phyloP scores from a whole-genome alignment of 805 yeast genomes.

The Lipomyces spencermartinsiae region DNA sequence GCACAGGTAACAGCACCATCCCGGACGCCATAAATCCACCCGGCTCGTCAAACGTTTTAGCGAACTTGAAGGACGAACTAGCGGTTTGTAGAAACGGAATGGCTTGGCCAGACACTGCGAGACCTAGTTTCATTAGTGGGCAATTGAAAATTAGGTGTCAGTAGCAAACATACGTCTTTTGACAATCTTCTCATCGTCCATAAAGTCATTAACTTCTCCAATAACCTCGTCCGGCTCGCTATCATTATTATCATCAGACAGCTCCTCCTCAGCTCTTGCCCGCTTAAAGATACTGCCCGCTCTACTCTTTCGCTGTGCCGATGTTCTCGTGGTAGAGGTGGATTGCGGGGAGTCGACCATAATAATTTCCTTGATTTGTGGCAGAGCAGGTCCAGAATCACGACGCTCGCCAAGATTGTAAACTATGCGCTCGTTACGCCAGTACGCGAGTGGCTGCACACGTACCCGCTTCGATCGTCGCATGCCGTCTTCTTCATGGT shows the following conservation, averaged over 20 bases:
- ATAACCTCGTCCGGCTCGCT: constrained; percentile 30
- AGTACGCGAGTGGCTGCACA: constrained; percentile 75
- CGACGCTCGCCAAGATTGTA: constrained; percentile 51
- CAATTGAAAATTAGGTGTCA: background rate
- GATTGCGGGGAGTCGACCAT: constrained; percentile 39
- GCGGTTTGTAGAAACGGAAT: constrained; percentile 22
- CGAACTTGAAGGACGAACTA: constrained; percentile 27
- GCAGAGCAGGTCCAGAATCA: constrained; percentile 36
- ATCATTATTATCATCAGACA: constrained; percentile 19
- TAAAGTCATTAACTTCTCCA: constrained; percentile 27
- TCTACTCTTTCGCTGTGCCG: constrained; percentile 7
- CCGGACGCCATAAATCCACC: constrained; percentile 69
- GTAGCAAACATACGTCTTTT: constrained; percentile 12
- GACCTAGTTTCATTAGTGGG: constrained; percentile 13
- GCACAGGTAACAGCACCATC: constrained; percentile 66
- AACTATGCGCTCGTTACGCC: constrained; percentile 81
- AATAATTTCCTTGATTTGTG: constrained; percentile 43
- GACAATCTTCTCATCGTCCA: constrained; percentile 6
- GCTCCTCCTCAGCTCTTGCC: constrained; percentile 7
- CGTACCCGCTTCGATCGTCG: constrained; percentile 70
- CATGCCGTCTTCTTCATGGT: constrained; percentile 21
- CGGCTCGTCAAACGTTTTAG: constrained; percentile 38
- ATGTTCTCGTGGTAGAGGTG: constrained; percentile 47
- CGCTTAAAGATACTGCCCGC: constrained; percentile 1
- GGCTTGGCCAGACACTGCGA: constrained; percentile 35